Base-by-base conservation (phyloP, 164 flowering plant species). In the Warburgia ugandensis region DNA sequence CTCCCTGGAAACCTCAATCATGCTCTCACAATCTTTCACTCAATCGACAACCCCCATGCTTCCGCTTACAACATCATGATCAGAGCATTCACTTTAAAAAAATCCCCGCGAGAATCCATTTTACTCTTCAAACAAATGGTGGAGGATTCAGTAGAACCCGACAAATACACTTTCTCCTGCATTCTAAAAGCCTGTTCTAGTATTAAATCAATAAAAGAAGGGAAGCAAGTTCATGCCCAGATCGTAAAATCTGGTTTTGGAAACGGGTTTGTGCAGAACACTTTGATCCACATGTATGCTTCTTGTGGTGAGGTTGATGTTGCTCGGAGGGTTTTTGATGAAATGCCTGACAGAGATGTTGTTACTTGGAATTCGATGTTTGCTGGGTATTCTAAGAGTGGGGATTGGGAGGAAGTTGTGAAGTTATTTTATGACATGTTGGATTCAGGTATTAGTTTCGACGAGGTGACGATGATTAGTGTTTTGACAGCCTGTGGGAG, bases 361-460 rank as follows among this genome's bases (percentile, higher is more conserved):
- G 9, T 64, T n/a, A 33, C 79, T 6, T 76, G 81, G 81, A 79
- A 67, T 36, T 59, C 77, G 3, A 66, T 76, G 79, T 57, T 79
- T 48, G 58, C 73, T 1, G 81, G 76, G 37, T 74, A 69, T 45
- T 30, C 58, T 4, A 64, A 62, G 58, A 62, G 41, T 44, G 74
- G 70, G 4, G 21, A 40, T 23, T 71, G 73, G 76, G 57, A 58
- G 48, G 75, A 71, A 31, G 64, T 65, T 29, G 68, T 68, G 37
- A 42, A 48, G 6, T 52, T 77, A 53, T 77, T 74, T 47, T 19
- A 26, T 20, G 37, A 61, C 23, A 77, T 77, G 38, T 65, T 55
- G 46, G 60, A 55, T 20, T 35, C 54, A n/a, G 56, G 60, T 60
- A 45, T 50, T 50, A 32, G 19, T 56, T 16, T 44, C 45, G 64